Percentiles rank a stretch among this genome's conserved stretches.
Conservation (phyloP, 2,329 filamentous ascomycete genomes). For the Diaporthe sp. region DNA sequence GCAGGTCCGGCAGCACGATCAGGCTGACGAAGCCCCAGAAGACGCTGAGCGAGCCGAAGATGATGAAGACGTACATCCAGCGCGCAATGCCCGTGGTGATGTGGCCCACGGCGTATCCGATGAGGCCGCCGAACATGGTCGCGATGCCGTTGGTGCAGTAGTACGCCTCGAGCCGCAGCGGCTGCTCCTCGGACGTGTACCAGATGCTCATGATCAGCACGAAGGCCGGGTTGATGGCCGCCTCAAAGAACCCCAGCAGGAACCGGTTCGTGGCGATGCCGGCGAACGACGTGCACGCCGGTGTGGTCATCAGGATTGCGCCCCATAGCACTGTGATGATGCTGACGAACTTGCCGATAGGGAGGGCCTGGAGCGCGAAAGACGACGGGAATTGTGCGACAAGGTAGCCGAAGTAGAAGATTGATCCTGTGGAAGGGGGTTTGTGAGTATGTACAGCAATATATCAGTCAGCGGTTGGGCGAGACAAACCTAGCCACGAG, state of each 20-base stretch:
- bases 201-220: constrained; percentile 72
- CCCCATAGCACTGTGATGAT: constrained; percentile 63
- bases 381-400: constrained; percentile 60
- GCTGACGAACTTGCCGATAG: constrained; percentile 63
- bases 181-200: constrained; percentile 60
- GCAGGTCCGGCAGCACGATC: constrained; percentile 72
- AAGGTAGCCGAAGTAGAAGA: constrained; percentile 67
- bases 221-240: constrained; percentile 69
- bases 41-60: constrained; percentile 69
- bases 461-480: not conserved
- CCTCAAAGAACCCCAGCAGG: constrained; percentile 69
- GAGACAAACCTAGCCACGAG: constrained; percentile 59
- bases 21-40: constrained; percentile 70
- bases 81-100: constrained; percentile 64
- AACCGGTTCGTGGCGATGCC: constrained; percentile 70
- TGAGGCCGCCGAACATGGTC: constrained; percentile 72
- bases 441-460: constrained; percentile 34
- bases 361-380: constrained; percentile 62
- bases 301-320: constrained; percentile 60
- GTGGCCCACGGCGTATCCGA: constrained; percentile 72
- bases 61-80: constrained; percentile 73
- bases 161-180: constrained; percentile 66
- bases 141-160: constrained; percentile 71
- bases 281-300: constrained; percentile 67
- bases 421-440: constrained; percentile 56